Evolutionary conservation across 2,329 filamentous ascomycete genomes (phyloP).

Genomic region (Cordyceps pruinosa): DNA sequence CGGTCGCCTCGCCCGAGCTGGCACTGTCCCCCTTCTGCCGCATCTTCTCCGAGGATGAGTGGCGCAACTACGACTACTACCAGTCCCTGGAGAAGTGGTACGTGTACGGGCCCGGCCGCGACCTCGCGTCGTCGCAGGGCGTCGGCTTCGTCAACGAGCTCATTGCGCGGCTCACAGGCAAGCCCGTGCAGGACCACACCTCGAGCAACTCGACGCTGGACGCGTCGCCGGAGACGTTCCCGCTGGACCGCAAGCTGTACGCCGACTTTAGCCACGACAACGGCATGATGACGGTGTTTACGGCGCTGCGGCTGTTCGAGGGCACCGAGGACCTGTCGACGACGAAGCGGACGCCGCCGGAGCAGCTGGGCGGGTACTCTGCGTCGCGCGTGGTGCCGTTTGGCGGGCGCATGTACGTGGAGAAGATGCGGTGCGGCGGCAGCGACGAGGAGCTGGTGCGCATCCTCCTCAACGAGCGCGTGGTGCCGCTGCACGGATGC

Average conservation of each 20-base stretch:
- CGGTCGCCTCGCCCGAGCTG: slow-evolving; percentile 52
- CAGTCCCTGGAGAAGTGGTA: slow-evolving; percentile 80
- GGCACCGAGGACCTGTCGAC: slow-evolving; percentile 48
- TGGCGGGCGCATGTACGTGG: slow-evolving; percentile 72
- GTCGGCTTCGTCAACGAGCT: slow-evolving; percentile 86
- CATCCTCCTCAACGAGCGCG: slow-evolving; percentile 76
- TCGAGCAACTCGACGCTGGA: slow-evolving; percentile 75
- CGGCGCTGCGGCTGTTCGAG: slow-evolving; percentile 73
- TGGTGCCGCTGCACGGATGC: slow-evolving; percentile 66
- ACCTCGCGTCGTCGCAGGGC: slow-evolving; percentile 75
- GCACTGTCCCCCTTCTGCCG: slow-evolving; percentile 63
- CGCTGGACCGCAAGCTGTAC: slow-evolving; percentile 61
- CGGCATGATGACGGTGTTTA: slow-evolving; percentile 69
- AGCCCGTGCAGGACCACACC: slow-evolving; percentile 64
- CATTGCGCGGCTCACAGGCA: slow-evolving; percentile 66
- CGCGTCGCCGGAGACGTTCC: slow-evolving; percentile 60
- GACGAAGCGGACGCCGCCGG: slow-evolving; percentile 40
- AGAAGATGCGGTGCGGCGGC: slow-evolving; percentile 67
- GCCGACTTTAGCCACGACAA: slow-evolving; percentile 94
- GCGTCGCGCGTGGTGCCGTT: slow-evolving; percentile 79
- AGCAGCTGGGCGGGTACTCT: slow-evolving; percentile 59
- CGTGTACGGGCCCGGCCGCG: slow-evolving; percentile 68
- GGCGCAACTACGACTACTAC: slow-evolving; percentile 74
- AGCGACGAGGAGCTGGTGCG: slow-evolving; percentile 65
- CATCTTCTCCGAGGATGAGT: slow-evolving; percentile 68